phyloP scores from a whole-genome alignment of 371 early-diverging fungal species.

The Haplosporangium sp. region DNA sequence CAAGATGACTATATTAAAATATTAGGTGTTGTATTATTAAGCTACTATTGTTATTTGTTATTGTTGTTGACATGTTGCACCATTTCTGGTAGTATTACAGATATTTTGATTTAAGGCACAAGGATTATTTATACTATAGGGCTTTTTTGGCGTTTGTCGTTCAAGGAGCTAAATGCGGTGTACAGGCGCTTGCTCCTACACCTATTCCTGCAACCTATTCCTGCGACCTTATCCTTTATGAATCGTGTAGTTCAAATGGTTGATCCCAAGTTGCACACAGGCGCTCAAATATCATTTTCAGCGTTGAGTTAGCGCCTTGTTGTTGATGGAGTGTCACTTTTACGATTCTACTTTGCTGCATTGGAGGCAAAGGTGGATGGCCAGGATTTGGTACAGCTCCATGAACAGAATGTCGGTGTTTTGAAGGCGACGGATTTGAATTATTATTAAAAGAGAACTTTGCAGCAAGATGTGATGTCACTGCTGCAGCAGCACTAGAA shows the following conservation, averaged over 20 bases:
- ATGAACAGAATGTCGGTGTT: conserved; percentile 27
- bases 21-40: no score
- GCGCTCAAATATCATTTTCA: conserved; percentile 37
- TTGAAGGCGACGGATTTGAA: conserved; percentile 1
- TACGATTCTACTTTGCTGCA: conserved; percentile 13
- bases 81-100: no score
- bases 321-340: conserved; percentile 51
- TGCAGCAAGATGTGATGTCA: conserved; percentile 25
- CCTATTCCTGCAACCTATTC: neutral
- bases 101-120: no score
- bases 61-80: no score
- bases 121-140: neutral
- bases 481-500: conserved; percentile 40
- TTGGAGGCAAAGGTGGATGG: neutral
- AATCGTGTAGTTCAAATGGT: neutral
- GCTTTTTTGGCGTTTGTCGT: neutral
- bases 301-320: conserved; percentile 52
- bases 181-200: neutral
- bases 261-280: conserved; percentile 41
- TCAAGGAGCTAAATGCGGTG: neutral
- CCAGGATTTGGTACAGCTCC: conserved; percentile 1
- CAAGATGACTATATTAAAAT: no score
- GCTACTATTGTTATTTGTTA: no score
- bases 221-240: neutral
- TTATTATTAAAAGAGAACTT: conserved; percentile 15